These are phyloP conservation scores for Microcyclosporella mali DNA, from an alignment of 2,329 filamentous ascomycete genomes.

Conservation along the genomic window DNA sequence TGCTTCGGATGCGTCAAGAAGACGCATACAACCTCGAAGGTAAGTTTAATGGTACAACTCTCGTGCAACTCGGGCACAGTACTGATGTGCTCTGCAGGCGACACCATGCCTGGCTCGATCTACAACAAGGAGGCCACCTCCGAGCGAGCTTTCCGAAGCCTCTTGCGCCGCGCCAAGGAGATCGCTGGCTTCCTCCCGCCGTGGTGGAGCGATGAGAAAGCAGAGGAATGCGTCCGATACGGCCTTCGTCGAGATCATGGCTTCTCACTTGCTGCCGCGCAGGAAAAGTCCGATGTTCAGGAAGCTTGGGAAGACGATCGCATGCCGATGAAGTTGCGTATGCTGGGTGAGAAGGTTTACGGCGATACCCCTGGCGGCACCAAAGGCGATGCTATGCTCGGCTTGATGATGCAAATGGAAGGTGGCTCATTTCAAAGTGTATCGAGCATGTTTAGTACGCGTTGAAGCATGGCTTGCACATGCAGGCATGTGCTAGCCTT, in stretches of 20 bases:
- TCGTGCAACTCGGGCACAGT: not conserved
- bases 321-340: conserved; percentile 10
- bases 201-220: conserved; percentile 14
- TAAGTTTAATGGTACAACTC: not conserved
- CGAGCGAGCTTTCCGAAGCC: conserved; percentile 9
- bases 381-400: not conserved
- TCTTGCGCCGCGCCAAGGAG: conserved; percentile 11
- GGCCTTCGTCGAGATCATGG: not conserved
- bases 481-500: no score
- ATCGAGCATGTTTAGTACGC: no score
- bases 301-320: conserved; percentile 10
- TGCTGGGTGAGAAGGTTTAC: conserved; percentile 7
- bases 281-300: conserved; percentile 13
- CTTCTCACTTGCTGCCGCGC: conserved; percentile 3
- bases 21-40: conserved; percentile 14
- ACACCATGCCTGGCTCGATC: conserved; percentile 13
- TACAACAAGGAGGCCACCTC: conserved; percentile 8
- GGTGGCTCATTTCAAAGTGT: not conserved
- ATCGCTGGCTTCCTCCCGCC: conserved; percentile 11
- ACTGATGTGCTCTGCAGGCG: not conserved
- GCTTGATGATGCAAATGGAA: not conserved
- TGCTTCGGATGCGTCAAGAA: conserved; percentile 16
- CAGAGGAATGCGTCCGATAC: conserved; percentile 11
- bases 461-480: no score
- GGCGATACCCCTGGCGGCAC: conserved; percentile 1